Evolutionary conservation across 805 yeast genomes (phyloP).

Genomic region (Blastobotrys terrestris): DNA sequence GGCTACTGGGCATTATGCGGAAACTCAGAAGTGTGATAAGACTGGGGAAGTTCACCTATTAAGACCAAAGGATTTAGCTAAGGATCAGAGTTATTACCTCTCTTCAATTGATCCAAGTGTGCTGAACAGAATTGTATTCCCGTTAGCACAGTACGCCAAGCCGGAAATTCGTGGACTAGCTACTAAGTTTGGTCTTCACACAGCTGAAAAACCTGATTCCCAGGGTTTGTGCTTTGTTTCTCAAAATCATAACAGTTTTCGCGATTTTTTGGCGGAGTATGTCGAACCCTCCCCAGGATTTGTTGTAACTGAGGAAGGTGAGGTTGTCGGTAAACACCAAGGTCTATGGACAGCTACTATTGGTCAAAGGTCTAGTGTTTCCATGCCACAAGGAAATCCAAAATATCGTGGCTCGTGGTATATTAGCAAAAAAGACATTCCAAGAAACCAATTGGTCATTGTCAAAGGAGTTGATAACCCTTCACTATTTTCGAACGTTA

Average conservation of each 20-base stretch:
- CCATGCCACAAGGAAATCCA: conserved; percentile 88
- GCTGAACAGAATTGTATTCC: conserved; percentile 54
- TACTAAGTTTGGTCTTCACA: conserved; percentile 41
- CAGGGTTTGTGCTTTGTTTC: conserved; percentile 92
- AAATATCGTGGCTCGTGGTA: conserved; percentile 76
- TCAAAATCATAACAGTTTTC: conserved; percentile 55
- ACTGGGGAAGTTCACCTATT: conserved; percentile 41
- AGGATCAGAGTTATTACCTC: conserved; percentile 90
- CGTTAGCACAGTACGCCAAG: conserved; percentile 73
- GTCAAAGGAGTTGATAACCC: conserved; percentile 63
- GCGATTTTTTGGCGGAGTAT: conserved; percentile 68
- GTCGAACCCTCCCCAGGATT: conserved; percentile 70
- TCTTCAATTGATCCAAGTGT: conserved; percentile 53
- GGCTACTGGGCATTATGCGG: conserved; percentile 60
- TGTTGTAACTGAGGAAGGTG: conserved; percentile 69
- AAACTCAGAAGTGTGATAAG: conserved; percentile 14
- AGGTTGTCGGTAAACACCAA: conserved; percentile 69
- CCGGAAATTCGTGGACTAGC: conserved; percentile 72
- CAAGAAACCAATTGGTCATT: conserved; percentile 68
- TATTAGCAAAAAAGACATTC: conserved; percentile 62
- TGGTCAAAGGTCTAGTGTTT: conserved; percentile 75
- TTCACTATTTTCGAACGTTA: conserved; percentile 42
- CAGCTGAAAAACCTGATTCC: conserved; percentile 82
- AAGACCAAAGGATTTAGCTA: conserved; percentile 50
- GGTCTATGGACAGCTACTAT: conserved; percentile 96